phyloP scores from a whole-genome alignment of 495 filamentous ascomycete genomes.

The Xylaria grammica region DNA sequence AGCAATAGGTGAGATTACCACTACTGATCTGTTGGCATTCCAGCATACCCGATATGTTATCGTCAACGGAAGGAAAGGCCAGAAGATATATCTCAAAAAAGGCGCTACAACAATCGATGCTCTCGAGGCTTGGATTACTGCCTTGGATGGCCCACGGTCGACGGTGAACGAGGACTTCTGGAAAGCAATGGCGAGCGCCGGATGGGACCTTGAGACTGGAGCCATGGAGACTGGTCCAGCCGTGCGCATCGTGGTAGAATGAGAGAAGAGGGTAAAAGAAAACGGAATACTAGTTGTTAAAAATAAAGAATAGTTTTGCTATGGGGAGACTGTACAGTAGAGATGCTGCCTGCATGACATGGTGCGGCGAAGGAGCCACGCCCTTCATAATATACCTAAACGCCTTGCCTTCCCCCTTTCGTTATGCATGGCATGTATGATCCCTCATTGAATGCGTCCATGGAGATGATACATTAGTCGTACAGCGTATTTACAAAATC shows the following conservation, averaged over 20 bases:
- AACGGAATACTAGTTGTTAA: neutral
- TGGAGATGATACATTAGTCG: slow-evolving; percentile 19
- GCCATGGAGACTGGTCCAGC: slow-evolving; percentile 48
- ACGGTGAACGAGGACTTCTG: slow-evolving; percentile 45
- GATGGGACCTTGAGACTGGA: slow-evolving; percentile 53
- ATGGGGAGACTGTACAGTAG: slow-evolving; percentile 23
- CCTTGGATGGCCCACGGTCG: slow-evolving; percentile 51
- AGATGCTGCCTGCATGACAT: slow-evolving; percentile 19
- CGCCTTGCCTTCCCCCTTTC: slow-evolving; percentile 21
- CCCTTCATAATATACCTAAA: slow-evolving; percentile 25
- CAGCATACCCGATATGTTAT: slow-evolving; percentile 36
- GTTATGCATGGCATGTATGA: neutral
- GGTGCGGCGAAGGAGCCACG: slow-evolving; percentile 11
- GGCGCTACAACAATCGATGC: slow-evolving; percentile 53
- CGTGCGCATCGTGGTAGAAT: slow-evolving; percentile 27
- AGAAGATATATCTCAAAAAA: slow-evolving; percentile 64
- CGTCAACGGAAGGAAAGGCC: slow-evolving; percentile 42
- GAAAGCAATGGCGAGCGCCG: slow-evolving; percentile 36
- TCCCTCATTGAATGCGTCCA: neutral
- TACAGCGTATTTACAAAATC: slow-evolving; percentile 23
- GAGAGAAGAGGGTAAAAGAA: neutral
- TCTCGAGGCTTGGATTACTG: slow-evolving; percentile 77
- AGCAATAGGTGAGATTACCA: slow-evolving; percentile 19
- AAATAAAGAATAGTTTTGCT: neutral
- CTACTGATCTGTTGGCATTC: slow-evolving; percentile 13